Evolutionary conservation across 2,329 filamentous ascomycete genomes (phyloP), one percentile per base, ranked within the genome.

Genomic region (Epichloe elymi): DNA sequence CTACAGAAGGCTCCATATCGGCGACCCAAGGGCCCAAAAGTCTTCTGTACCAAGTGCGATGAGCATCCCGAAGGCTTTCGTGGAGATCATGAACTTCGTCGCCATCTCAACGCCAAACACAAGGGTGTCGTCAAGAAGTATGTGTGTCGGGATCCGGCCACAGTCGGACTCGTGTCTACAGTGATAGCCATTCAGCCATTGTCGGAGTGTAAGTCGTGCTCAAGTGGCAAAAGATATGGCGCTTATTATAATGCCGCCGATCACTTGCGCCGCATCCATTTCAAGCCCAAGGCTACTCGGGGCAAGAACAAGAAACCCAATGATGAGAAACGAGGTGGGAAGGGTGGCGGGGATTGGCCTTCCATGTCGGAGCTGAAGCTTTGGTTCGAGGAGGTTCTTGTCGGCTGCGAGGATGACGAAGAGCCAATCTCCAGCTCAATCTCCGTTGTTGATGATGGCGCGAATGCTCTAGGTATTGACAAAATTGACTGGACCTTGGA

Each of bases 231-330:
- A 72, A 77, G 79, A 53, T 97, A 97, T 59, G 86, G 86, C 3
- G 87, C 86, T 15, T 93, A 96, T 69, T 96, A 97, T 70, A 97
- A 97, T 60, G 91, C 90, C 0, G 89, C 89, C 0, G 91, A 89
- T 0, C 91, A 97, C 64, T 76, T 97, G 8, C 79, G 90, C 41
- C 82, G 91, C 47, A 85, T 85, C 0, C 91, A 97, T 65, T 97
- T 96, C 74, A 86, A 85, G 62, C 83, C 73, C 49, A 79, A 78
- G 66, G 63, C 69, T 2, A 62, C 69, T 7, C 70, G 76, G 14
- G 68, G 67, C 37, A 72, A 72, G 59, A 70, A 67, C 44, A 71
- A 68, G 59, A 59, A 55, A 17, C 61, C 54, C 15, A 46, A 43
- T 6, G 70, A 71, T 15, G 74, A 78, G 60, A 77, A 73, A 63